These are phyloP conservation scores for Nelumbo lutea DNA, from an alignment of 164 flowering plant species.

Conservation along the genomic window DNA sequence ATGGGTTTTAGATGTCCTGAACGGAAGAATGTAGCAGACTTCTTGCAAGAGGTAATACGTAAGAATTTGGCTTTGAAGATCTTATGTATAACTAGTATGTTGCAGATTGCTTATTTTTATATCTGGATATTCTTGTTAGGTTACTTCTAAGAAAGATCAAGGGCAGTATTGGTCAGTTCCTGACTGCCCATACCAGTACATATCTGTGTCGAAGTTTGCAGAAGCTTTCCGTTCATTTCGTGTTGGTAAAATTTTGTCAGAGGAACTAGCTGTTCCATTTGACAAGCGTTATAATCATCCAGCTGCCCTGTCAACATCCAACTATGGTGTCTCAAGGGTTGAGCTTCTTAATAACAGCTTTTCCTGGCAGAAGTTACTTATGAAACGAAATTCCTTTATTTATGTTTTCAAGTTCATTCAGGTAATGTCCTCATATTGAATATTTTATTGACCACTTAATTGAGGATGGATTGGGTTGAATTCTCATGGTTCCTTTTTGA, in stretches of 20 bases:
- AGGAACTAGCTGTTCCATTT: constrained; percentile 64
- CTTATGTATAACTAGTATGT: neutral
- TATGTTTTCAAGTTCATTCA: constrained; percentile 87
- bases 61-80: constrained; percentile 1
- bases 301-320: constrained; percentile 74
- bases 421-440: constrained; percentile 35
- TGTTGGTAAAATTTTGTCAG: constrained; percentile 50
- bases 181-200: constrained; percentile 55
- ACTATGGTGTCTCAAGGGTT: constrained; percentile 58
- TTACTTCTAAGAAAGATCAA: constrained; percentile 89
- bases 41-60: constrained; percentile 89
- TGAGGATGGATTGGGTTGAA: neutral
- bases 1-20: constrained; percentile 92
- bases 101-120: neutral
- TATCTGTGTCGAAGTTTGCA: constrained; percentile 71
- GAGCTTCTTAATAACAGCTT: constrained; percentile 78
- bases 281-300: constrained; percentile 79
- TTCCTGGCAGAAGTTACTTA: constrained; percentile 77
- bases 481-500: no score
- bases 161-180: constrained; percentile 87
- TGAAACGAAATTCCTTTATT: constrained; percentile 90
- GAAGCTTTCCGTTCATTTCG: constrained; percentile 71
- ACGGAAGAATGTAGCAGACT: constrained; percentile 92
- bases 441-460: neutral
- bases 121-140: constrained; percentile 38